A percentile compares a stretch with the other conserved stretches of the same genome.
Evolutionary conservation across 176 grass and related monocot species (phyloP).

Genomic region (Carex littledalei): DNA sequence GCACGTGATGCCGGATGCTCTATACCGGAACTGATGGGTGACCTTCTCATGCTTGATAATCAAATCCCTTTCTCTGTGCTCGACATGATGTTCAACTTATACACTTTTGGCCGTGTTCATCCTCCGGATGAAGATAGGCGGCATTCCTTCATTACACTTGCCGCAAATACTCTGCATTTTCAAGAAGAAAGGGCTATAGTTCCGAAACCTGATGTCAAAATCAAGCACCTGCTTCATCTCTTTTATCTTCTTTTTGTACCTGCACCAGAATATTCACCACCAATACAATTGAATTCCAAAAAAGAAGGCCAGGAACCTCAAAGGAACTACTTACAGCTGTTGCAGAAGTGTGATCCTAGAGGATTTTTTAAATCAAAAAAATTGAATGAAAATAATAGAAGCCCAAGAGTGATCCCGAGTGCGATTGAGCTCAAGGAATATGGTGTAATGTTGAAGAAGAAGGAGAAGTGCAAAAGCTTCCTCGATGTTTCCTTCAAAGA

Average conservation of each 20-base stretch:
- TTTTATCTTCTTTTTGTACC: not conserved
- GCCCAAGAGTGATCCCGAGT: not conserved
- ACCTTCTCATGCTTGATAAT: slow-evolving; percentile 18
- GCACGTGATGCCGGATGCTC: not conserved
- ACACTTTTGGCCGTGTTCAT: not conserved
- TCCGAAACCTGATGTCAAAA: not conserved
- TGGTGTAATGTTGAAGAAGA: slow-evolving; percentile 1
- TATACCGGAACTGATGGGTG: not conserved
- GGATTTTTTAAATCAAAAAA: not conserved
- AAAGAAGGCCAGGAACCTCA: not conserved
- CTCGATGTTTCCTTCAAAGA: not conserved
- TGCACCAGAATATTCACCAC: not conserved
- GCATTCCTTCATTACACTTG: not conserved
- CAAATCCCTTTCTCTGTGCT: slow-evolving; percentile 6
- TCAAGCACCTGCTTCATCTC: not conserved
- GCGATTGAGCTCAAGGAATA: not conserved
- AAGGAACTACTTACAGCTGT: not conserved
- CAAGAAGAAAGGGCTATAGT: not conserved
- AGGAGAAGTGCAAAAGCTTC: not conserved
- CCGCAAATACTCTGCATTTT: not conserved
- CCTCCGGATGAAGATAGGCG: not conserved
- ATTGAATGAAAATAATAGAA: not conserved
- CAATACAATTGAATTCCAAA: not conserved
- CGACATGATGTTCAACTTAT: not conserved
- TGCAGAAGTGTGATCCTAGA: not conserved